Percentiles rank a stretch among this genome's conserved stretches.
Conservation (phyloP, 1,139 yeast species). For the Yamadazyma sp. region DNA sequence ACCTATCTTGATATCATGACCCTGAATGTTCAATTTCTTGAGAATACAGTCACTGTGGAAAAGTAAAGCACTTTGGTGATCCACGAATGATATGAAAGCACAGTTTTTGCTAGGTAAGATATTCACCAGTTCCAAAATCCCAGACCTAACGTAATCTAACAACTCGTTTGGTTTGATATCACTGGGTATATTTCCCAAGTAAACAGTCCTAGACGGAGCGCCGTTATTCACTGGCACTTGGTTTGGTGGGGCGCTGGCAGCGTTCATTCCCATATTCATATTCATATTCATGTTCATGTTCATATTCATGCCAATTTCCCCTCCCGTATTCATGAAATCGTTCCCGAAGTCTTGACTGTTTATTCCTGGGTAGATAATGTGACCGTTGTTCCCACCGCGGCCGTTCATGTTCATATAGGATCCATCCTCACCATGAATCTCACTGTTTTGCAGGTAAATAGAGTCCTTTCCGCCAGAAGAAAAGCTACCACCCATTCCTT, state of each 20-base stretch:
- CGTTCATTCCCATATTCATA: conserved; percentile 7
- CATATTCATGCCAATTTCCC: conserved; percentile 6
- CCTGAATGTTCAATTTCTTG: conserved; percentile 55
- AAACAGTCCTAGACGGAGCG: conserved; percentile 77
- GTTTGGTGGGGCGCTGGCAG: conserved; percentile 4
- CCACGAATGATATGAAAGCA: conserved; percentile 62
- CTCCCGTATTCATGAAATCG: not conserved
- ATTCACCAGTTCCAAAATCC: conserved; percentile 77
- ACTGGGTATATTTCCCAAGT: conserved; percentile 85
- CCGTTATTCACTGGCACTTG: conserved; percentile 4
- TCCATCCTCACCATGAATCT: conserved; percentile 26
- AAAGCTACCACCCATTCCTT: not conserved
- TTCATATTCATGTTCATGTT: conserved; percentile 4
- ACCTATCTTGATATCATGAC: conserved; percentile 60
- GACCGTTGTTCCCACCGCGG: conserved; percentile 6
- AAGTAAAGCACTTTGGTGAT: conserved; percentile 59
- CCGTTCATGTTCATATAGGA: conserved; percentile 18
- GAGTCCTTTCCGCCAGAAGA: conserved; percentile 13
- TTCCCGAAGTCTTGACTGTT: conserved; percentile 2
- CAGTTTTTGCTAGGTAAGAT: conserved; percentile 57
- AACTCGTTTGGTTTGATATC: conserved; percentile 79
- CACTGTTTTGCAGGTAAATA: conserved; percentile 20
- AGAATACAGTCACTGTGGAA: conserved; percentile 63
- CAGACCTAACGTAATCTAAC: conserved; percentile 87
- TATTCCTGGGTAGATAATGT: conserved; percentile 7